phyloP scores from a whole-genome alignment of 306 rosid species.

The Sesbania bispinosa region DNA sequence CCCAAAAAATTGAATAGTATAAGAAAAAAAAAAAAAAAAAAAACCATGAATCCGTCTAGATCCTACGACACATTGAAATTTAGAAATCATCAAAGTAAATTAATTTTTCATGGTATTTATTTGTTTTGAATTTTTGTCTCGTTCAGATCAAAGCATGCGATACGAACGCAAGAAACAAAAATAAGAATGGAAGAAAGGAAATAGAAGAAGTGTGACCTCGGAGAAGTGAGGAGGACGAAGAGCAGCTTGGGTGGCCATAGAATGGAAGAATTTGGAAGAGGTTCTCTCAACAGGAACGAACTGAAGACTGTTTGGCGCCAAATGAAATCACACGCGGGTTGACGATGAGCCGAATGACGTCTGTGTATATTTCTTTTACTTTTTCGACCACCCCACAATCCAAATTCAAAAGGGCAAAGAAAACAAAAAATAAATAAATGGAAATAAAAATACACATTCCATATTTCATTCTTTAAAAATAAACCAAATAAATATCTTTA shows the following conservation, averaged over 20 bases:
- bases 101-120: neutral
- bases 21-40: neutral
- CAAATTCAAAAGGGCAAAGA: too few species aligned
- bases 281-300: neutral
- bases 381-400: neutral
- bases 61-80: neutral
- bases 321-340: neutral
- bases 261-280: conserved; percentile 10
- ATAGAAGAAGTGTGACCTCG: conserved; percentile 25
- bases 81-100: neutral
- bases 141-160: neutral
- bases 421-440: too few species aligned
- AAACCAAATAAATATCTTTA: too few species aligned
- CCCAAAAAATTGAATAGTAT: neutral
- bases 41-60: neutral
- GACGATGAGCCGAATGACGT: neutral
- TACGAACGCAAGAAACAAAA: neutral
- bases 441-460: too few species aligned
- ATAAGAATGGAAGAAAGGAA: neutral
- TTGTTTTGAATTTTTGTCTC: neutral
- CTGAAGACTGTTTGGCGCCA: conserved; percentile 29
- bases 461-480: too few species aligned
- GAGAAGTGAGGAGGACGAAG: conserved; percentile 40
- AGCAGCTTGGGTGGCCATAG: conserved; percentile 25
- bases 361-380: neutral